These are phyloP conservation scores for Lanmaoa pseudosensibilis DNA, from an alignment of 768 basidiomycete genomes.

Conservation along the genomic window DNA sequence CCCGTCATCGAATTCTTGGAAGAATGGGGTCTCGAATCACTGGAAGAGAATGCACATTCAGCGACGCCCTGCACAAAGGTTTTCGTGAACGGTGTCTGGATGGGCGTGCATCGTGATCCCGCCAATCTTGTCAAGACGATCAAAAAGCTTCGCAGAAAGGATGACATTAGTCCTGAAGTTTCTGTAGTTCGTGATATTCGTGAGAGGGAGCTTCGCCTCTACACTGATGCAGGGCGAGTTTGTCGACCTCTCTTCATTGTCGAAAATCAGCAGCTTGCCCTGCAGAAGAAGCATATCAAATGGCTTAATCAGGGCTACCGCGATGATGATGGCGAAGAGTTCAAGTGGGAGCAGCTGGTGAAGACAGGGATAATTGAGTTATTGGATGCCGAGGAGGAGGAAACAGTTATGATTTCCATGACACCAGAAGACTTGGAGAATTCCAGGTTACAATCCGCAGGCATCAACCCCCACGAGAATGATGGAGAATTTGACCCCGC, in stretches of 20 bases:
- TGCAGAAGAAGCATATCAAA: conserved; percentile 83
- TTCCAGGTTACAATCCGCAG: conserved; percentile 65
- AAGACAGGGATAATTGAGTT: conserved; percentile 90
- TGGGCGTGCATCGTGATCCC: conserved; percentile 96
- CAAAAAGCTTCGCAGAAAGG: conserved; percentile 87
- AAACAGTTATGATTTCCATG: conserved; percentile 99
- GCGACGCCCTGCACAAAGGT: conserved; percentile 88
- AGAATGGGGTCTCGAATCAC: conserved; percentile 95
- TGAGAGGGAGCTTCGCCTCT: conserved; percentile 90
- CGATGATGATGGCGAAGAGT: conserved; percentile 59
- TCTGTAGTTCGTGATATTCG: conserved; percentile 97
- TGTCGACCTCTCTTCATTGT: conserved; percentile 98
- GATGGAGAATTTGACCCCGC: conserved; percentile 82
- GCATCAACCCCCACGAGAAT: conserved; percentile 55
- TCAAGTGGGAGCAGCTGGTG: conserved; percentile 83
- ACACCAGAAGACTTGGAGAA: conserved; percentile 93
- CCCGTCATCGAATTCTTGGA: conserved; percentile 98
- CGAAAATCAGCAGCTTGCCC: conserved; percentile 78
- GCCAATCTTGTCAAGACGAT: conserved; percentile 90
- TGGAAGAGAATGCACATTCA: conserved; percentile 91
- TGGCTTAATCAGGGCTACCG: conserved; percentile 61
- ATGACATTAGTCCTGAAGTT: conserved; percentile 94
- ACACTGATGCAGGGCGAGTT: conserved; percentile 95
- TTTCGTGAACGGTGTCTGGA: conserved; percentile 99
- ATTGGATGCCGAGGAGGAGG: conserved; percentile 97